Conservation (phyloP, 352 stramenopile genomes). For the Phytophthora sojae region DNA sequence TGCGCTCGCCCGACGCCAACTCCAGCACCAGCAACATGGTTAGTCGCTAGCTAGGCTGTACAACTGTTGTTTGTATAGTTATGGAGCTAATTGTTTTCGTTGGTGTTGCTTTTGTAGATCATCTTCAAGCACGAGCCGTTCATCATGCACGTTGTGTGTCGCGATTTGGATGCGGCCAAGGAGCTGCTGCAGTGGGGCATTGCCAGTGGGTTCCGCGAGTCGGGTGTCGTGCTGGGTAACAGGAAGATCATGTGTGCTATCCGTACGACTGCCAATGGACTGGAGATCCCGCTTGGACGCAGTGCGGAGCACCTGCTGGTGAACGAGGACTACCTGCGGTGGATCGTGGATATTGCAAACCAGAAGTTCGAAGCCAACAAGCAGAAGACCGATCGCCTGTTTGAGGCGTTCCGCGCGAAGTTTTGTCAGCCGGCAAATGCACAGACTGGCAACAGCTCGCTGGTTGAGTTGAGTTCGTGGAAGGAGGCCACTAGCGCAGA, state of each 20-base stretch:
- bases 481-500: conserved; percentile 25
- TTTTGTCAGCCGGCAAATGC: conserved; percentile 41
- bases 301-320: conserved; percentile 60
- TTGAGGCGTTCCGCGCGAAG: conserved; percentile 57
- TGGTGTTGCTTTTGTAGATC: conserved; percentile 39
- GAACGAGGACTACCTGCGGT: conserved; percentile 70
- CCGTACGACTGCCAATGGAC: conserved; percentile 84
- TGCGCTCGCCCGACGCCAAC: conserved; percentile 48
- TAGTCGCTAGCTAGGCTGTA: neutral
- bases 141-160: conserved; percentile 93
- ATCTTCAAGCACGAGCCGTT: conserved; percentile 94
- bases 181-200: conserved; percentile 86
- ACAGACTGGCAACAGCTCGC: neutral
- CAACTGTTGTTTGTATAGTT: no score
- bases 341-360: conserved; percentile 85
- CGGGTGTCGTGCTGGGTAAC: conserved; percentile 87
- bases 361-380: conserved; percentile 87
- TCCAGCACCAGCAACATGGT: conserved; percentile 73
- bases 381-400: conserved; percentile 74
- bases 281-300: conserved; percentile 89
- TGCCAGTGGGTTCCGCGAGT: conserved; percentile 88
- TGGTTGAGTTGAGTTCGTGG: conserved; percentile 35
- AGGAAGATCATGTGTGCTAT: conserved; percentile 93
- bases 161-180: conserved; percentile 80
- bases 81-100: neutral